These are phyloP conservation scores for Eremochloa ophiuroides DNA, from an alignment of 176 grass and related monocot genomes.

Conservation along the genomic window DNA sequence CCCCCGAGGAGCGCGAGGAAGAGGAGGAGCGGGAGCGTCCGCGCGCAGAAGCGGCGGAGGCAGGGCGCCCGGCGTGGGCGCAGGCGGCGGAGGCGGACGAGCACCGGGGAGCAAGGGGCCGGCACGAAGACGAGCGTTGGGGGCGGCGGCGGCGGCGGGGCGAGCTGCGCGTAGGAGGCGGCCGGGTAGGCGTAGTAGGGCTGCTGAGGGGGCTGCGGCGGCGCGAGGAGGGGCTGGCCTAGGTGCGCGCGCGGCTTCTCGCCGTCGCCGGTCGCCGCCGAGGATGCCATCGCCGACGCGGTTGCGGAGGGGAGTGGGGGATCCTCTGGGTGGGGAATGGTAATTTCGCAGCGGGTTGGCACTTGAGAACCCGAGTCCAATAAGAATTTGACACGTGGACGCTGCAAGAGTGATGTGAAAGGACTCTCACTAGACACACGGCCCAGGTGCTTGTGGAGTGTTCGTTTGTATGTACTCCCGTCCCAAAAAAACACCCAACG, in stretches of 20 bases:
- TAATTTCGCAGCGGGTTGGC: not conserved
- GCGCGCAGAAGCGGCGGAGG: conserved; percentile 6
- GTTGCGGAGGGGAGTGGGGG: not conserved
- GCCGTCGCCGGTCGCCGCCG: not conserved
- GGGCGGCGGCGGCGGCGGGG: not conserved
- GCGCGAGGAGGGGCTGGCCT: not conserved
- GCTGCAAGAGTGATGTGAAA: not conserved
- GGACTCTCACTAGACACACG: not conserved
- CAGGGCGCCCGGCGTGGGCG: conserved; percentile 21
- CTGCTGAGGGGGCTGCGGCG: not conserved
- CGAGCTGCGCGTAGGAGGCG: not conserved
- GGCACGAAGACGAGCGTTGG: conserved; percentile 27
- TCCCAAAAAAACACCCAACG: too few relatives aligned
- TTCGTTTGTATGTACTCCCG: too few relatives aligned
- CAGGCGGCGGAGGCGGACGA: conserved; percentile 32
- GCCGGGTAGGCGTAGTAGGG: conserved; percentile 44
- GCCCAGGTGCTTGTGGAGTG: too few relatives aligned
- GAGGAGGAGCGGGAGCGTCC: conserved; percentile 31
- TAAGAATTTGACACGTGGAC: not conserved
- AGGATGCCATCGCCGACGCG: conserved; percentile 25
- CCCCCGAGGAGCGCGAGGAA: conserved; percentile 26
- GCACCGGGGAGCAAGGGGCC: not conserved
- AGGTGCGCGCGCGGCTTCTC: conserved; percentile 15
- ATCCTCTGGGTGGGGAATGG: not conserved
- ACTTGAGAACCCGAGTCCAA: not conserved